Evolutionary conservation across 257 asterid species (phyloP).

Genomic region (Hygrophila difformis): DNA sequence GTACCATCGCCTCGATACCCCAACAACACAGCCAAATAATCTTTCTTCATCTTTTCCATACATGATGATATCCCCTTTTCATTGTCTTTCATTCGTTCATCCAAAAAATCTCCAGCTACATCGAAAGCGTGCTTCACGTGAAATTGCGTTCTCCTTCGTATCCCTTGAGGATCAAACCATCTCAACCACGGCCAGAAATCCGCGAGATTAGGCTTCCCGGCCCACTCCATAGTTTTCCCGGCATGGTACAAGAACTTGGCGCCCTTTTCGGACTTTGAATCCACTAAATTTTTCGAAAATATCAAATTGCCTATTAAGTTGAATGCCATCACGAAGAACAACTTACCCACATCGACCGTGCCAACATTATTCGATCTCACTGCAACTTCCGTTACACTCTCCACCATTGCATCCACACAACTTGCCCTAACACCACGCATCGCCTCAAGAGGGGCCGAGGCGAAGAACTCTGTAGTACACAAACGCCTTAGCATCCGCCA

Average conservation of each 20-base stretch:
- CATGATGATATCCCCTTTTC: background rate
- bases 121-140: constrained; percentile 20
- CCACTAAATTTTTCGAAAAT: constrained; percentile 54
- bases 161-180: constrained; percentile 36
- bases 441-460: constrained; percentile 36
- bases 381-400: constrained; percentile 18
- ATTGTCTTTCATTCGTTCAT: constrained; percentile 37
- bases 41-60: constrained; percentile 22
- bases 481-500: constrained; percentile 61
- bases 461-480: constrained; percentile 56
- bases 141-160: constrained; percentile 16
- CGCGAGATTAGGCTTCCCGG: constrained; percentile 53
- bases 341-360: constrained; percentile 35
- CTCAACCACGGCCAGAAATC: constrained; percentile 37
- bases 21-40: constrained; percentile 66
- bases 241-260: constrained; percentile 64
- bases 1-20: constrained; percentile 30
- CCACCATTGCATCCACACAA: constrained; percentile 44
- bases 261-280: constrained; percentile 42
- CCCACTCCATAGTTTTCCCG: constrained; percentile 48
- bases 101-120: constrained; percentile 31
- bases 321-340: constrained; percentile 61
- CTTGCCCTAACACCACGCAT: constrained; percentile 32
- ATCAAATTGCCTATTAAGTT: constrained; percentile 65
- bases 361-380: background rate